Evolutionary conservation across 148 eudicot species (phyloP).

Genomic region (Dysphania ambrosioides): DNA sequence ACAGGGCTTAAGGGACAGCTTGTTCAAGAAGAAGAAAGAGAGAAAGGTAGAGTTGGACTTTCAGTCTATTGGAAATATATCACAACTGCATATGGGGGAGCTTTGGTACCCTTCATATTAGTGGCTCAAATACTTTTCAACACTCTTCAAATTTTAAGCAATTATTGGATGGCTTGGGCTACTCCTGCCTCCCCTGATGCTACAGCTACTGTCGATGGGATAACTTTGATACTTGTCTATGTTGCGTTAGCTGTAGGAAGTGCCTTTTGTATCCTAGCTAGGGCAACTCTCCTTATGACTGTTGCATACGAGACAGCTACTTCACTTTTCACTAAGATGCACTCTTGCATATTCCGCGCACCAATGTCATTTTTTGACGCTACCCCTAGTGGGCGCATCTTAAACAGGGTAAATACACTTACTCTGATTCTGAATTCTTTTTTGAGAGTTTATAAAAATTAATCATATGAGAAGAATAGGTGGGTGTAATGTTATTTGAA

Average conservation of each 20-base stretch:
- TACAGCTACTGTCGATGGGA: constrained; percentile 36
- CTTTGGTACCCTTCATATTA: constrained; percentile 51
- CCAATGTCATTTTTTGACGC: constrained; percentile 83
- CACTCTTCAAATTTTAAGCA: constrained; percentile 54
- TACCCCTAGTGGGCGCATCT: constrained; percentile 68
- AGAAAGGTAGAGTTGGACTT: constrained; percentile 59
- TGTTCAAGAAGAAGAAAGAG: constrained; percentile 74
- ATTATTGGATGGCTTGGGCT: constrained; percentile 86
- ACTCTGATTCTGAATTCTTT: background rate
- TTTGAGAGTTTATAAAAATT: background rate
- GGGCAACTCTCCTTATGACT: constrained; percentile 40
- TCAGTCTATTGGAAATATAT: constrained; percentile 63
- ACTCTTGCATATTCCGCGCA: constrained; percentile 58
- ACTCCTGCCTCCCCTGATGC: constrained; percentile 50
- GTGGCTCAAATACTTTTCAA: constrained; percentile 50
- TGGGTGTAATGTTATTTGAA: background rate
- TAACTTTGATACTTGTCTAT: constrained; percentile 49
- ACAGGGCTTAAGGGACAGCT: constrained; percentile 42
- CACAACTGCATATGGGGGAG: constrained; percentile 67
- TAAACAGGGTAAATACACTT: constrained; percentile 49
- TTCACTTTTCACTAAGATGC: constrained; percentile 60
- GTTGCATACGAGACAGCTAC: constrained; percentile 60
- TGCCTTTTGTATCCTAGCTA: constrained; percentile 49
- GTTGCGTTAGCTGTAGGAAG: constrained; percentile 54
- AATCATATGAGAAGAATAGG: background rate